Evolutionary conservation across 805 yeast genomes (phyloP), one percentile per base, ranked within the genome.

Genomic region (Candida cerambycidarum): DNA sequence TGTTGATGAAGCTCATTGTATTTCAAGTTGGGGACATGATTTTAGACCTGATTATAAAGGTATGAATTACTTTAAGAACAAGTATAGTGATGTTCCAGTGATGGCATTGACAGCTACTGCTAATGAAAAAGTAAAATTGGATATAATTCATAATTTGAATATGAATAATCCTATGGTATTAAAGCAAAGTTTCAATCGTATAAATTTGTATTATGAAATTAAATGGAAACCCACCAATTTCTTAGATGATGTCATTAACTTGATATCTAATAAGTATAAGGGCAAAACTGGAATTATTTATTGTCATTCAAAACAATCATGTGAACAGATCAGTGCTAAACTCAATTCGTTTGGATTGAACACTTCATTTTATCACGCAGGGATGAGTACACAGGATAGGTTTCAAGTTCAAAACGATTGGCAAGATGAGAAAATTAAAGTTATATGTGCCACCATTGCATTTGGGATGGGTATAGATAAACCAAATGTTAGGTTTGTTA

Each of bases 391-490:
- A 0, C 85, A 85, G 11, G 89, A 83, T 23, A 72, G 98, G 45
- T 65, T 78, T 15, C 50, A 61, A 3, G 80, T 89, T n/a, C 99
- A 93, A 62, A 68, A 68, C 16, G 69, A 65, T 24, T 93, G 99
- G 99, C 99, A 93, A 61, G 58, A 65, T 1, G 83, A 85, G 42
- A 59, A 63, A 15, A 65, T 83, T 16, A 84, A 83, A 57, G 84
- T 90, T 1, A 89, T 93, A 11, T 92, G 97, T 67, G 99, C 99
- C 0, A 93, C 99, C 0, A 85, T 93, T 55, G 99, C 99, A 0
- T 93, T 93, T 73, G 99, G 99, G 19, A 93, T 93, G 99, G 99
- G 99, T 37, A 92, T 93, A 43, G 99, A 93, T 65, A 93, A 93
- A 61, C 86, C 97, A 0, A 95, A 93, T 63, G 99, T 93, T 10